Percentiles rank a stretch among this genome's conserved stretches.
Conservation (phyloP, 495 filamentous ascomycete genomes). For the Penicillium lividum region DNA sequence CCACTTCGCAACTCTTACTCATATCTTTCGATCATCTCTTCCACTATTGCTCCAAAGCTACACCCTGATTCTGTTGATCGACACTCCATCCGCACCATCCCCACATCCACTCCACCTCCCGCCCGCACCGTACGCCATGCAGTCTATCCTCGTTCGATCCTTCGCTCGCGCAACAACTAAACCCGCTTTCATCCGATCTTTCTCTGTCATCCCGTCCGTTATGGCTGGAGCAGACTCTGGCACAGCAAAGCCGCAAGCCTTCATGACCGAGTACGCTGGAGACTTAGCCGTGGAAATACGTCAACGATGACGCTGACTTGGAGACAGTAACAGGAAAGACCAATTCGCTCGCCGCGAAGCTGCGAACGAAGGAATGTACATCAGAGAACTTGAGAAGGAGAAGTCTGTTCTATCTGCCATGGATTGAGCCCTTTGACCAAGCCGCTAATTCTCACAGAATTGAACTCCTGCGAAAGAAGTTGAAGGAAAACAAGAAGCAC, state of each 20-base stretch:
- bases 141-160: conserved; percentile 39
- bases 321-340: conserved; percentile 55
- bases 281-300: conserved; percentile 27
- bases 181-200: conserved; percentile 46
- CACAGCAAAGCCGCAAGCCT: conserved; percentile 49
- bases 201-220: conserved; percentile 56
- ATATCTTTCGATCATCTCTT: not conserved
- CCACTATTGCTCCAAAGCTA: not conserved
- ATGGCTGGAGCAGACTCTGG: conserved; percentile 66
- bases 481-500: conserved; percentile 71
- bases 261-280: conserved; percentile 41
- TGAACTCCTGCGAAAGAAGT: conserved; percentile 65
- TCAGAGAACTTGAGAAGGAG: conserved; percentile 73
- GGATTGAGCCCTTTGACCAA: not conserved
- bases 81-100: not conserved
- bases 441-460: conserved; percentile 37
- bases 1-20: too few relatives aligned
- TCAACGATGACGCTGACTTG: not conserved
- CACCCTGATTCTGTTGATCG: not conserved
- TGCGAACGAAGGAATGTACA: conserved; percentile 75
- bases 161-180: conserved; percentile 42
- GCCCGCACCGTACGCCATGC: conserved; percentile 18
- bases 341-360: conserved; percentile 83
- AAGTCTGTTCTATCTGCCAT: conserved; percentile 49
- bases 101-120: conserved; percentile 7